Percentiles rank a stretch among this genome's conserved stretches.
These are phyloP conservation scores for Solanum stenotomum DNA, from an alignment of 257 asterid genomes.

Conservation along the genomic window DNA sequence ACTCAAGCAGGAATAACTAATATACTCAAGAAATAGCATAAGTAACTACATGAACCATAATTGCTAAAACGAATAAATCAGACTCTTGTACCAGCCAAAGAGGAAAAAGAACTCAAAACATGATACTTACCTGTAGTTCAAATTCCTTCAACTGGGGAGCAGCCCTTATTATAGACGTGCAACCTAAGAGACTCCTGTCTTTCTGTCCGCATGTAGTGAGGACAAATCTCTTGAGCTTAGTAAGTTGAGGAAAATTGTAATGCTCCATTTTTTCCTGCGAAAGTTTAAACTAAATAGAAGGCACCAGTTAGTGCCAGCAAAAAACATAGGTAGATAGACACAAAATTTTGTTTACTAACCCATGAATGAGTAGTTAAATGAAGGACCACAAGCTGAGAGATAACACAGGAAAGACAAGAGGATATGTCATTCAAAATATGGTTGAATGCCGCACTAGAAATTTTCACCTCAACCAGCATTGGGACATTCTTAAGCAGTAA, in stretches of 20 bases:
- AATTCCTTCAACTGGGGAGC: constrained; percentile 43
- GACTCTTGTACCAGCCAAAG: background rate
- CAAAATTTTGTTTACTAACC: constrained; percentile 15
- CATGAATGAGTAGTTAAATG: constrained; percentile 33
- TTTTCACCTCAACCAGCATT: constrained; percentile 27
- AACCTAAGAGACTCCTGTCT: constrained; percentile 44
- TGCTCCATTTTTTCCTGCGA: constrained; percentile 23
- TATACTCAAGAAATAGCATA: background rate
- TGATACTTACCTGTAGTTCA: constrained; percentile 33
- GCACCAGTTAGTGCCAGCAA: background rate
- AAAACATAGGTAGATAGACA: background rate
- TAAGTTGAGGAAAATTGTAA: constrained; percentile 30
- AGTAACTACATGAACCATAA: background rate
- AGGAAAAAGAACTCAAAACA: background rate
- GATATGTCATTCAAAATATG: constrained; percentile 36
- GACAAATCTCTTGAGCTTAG: constrained; percentile 44
- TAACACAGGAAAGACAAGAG: constrained; percentile 36
- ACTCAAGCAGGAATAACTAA: background rate
- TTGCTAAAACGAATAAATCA: background rate
- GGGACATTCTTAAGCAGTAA: constrained; percentile 30
- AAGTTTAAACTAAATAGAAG: background rate
- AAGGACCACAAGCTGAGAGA: constrained; percentile 37
- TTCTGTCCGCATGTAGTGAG: constrained; percentile 27
- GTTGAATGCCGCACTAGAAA: constrained; percentile 4
- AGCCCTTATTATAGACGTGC: constrained; percentile 25